These are phyloP conservation scores for Papiliotrema laurentii DNA, from an alignment of 1,284 basidiomycete species.

Conservation along the genomic window DNA sequence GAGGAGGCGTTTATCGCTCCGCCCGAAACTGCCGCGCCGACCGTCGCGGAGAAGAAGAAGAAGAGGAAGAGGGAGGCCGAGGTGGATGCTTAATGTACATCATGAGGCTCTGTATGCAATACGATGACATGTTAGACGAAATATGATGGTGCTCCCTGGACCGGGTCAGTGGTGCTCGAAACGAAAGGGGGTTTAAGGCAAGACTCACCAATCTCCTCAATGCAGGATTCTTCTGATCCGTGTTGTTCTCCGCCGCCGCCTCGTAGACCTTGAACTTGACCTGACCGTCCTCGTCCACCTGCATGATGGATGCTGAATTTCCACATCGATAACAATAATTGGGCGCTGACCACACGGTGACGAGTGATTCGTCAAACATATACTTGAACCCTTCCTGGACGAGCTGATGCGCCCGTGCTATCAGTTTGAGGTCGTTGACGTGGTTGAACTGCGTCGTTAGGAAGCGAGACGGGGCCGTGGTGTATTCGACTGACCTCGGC, in stretches of 20 bases:
- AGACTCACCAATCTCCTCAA: conserved; percentile 37
- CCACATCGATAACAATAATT: conserved; percentile 90
- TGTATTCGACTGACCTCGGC: conserved; percentile 58
- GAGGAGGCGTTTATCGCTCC: conserved; percentile 82
- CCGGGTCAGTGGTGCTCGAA: background rate
- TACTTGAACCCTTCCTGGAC: conserved; percentile 97
- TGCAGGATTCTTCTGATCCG: conserved; percentile 55
- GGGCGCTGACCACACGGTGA: conserved; percentile 96
- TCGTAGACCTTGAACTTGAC: conserved; percentile 72
- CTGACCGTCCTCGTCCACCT: conserved; percentile 56
- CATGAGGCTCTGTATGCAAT: background rate
- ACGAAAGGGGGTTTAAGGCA: background rate
- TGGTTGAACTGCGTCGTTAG: conserved; percentile 72
- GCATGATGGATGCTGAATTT: conserved; percentile 71
- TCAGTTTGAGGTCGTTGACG: conserved; percentile 73
- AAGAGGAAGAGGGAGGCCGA: conserved; percentile 51
- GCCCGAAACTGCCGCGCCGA: conserved; percentile 62
- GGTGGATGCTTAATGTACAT: conserved; percentile 12
- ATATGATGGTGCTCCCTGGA: conserved; percentile 39
- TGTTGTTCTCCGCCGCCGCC: conserved; percentile 78
- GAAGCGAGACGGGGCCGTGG: background rate
- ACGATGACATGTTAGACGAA: conserved; percentile 17
- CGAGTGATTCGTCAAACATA: conserved; percentile 91
- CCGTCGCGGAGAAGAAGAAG: conserved; percentile 71
- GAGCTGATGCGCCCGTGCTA: conserved; percentile 89